Percentiles rank a stretch among this genome's conserved stretches.
These are phyloP conservation scores for Pouteria campechiana DNA, from an alignment of 179 eudicot species.

Conservation along the genomic window DNA sequence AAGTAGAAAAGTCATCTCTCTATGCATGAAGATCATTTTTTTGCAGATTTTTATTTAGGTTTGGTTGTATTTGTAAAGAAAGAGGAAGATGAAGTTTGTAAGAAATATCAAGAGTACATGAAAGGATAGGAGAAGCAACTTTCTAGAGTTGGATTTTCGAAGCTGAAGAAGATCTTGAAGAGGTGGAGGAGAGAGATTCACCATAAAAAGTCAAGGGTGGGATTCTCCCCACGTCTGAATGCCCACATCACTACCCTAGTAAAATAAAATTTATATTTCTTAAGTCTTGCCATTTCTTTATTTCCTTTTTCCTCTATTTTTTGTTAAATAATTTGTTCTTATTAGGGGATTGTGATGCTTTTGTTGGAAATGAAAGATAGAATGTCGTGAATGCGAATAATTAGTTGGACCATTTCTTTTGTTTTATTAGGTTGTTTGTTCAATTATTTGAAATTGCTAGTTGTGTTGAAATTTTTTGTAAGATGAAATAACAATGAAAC, in stretches of 20 bases:
- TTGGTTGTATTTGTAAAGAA: not conserved
- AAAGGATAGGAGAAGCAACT: constrained; percentile 35
- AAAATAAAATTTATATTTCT: too few species aligned
- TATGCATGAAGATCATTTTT: too few species aligned
- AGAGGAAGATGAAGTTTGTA: constrained; percentile 72
- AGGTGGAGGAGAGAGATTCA: constrained; percentile 38
- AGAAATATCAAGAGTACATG: constrained; percentile 83
- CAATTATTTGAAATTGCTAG: too few species aligned
- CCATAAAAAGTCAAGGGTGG: constrained; percentile 5
- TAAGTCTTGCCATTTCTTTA: not conserved
- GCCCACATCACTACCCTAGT: constrained; percentile 67
- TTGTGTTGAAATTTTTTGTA: too few species aligned
- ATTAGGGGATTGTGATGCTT: not conserved
- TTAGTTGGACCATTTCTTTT: too few species aligned
- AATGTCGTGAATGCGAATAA: too few species aligned
- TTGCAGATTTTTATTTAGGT: too few species aligned
- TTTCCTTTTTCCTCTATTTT: not conserved
- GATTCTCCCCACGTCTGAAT: constrained; percentile 9
- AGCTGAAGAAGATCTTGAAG: constrained; percentile 79
- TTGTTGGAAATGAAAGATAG: constrained; percentile 1
- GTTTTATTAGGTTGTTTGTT: too few species aligned
- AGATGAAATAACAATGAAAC: too few species aligned
- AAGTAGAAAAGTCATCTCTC: too few species aligned
- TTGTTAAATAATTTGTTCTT: not conserved
- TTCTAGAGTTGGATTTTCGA: constrained; percentile 76